These are phyloP conservation scores for Tolypocladium ophioglossoides DNA, from an alignment of 2,329 filamentous ascomycete genomes.

Conservation along the genomic window DNA sequence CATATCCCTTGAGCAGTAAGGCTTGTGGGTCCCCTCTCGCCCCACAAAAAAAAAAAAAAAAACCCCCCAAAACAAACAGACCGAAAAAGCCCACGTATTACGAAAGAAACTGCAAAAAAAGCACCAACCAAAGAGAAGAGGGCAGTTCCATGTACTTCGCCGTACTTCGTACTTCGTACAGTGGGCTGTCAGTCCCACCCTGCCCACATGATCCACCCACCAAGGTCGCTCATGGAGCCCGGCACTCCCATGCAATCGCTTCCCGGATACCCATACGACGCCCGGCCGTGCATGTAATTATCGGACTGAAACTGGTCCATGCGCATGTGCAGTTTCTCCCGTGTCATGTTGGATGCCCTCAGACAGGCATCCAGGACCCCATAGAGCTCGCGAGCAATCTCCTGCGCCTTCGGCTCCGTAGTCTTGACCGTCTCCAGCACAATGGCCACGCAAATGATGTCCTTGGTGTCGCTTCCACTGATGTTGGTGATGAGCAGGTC, in stretches of 20 bases:
- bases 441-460: conserved; percentile 36
- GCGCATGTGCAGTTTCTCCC: conserved; percentile 19
- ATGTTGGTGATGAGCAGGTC: conserved; percentile 34
- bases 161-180: no score
- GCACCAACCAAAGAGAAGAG: no score
- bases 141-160: no score
- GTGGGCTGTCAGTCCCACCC: conserved; percentile 23
- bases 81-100: no score
- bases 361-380: conserved; percentile 33
- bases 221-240: conserved; percentile 15
- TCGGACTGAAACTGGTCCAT: conserved; percentile 10
- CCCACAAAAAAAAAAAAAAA: no score
- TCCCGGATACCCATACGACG: conserved; percentile 19
- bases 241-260: conserved; percentile 14
- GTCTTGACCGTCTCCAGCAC: conserved; percentile 35
- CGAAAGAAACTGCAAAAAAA: no score
- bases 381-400: conserved; percentile 29
- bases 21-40: no score
- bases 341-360: conserved; percentile 30
- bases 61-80: no score
- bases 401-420: conserved; percentile 29
- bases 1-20: no score
- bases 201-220: conserved; percentile 28
- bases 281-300: conserved; percentile 14
- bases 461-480: conserved; percentile 38